Conservation (phyloP, 441 rosid species). For the Populus tomentosa region DNA sequence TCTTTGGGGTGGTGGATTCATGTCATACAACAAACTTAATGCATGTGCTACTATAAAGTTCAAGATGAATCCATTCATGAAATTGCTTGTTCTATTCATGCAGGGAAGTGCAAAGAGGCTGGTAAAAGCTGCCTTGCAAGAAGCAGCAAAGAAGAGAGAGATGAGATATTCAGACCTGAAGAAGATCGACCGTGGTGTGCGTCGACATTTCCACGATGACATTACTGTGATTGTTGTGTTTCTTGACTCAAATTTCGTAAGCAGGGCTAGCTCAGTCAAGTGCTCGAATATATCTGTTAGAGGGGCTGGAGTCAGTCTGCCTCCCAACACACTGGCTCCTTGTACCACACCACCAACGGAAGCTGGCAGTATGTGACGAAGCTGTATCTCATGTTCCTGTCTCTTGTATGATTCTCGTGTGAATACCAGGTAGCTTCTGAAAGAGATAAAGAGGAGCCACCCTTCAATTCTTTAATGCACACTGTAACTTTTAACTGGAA, state of each 20-base stretch:
- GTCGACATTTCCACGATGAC: slow-evolving; percentile 97
- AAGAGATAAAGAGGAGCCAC: slow-evolving; percentile 25
- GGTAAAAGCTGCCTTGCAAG: slow-evolving; percentile 80
- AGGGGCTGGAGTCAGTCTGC: slow-evolving; percentile 67
- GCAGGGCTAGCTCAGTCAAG: slow-evolving; percentile 46
- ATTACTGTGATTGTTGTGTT: slow-evolving; percentile 82
- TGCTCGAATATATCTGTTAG: slow-evolving; percentile 51
- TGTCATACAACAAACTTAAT: too few relatives aligned
- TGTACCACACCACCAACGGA: slow-evolving; percentile 45
- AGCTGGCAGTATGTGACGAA: slow-evolving; percentile 34
- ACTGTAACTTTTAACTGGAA: slow-evolving; percentile 43
- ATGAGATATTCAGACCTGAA: slow-evolving; percentile 98
- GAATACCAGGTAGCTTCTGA: slow-evolving; percentile 46
- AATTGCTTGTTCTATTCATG: slow-evolving; percentile 7
- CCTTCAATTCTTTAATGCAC: slow-evolving; percentile 56
- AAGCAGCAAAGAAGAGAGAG: slow-evolving; percentile 89
- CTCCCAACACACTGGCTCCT: slow-evolving; percentile 53
- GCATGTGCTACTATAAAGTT: too few relatives aligned
- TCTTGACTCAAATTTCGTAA: slow-evolving; percentile 63
- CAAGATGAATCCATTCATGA: background rate
- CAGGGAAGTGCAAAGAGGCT: slow-evolving; percentile 94
- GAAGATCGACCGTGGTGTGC: slow-evolving; percentile 90
- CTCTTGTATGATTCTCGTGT: slow-evolving; percentile 36
- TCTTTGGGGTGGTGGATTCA: too few relatives aligned
- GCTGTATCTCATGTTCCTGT: slow-evolving; percentile 17